These are phyloP conservation scores for Thalassia testudinum DNA, from an alignment of 116 monocot species.

Conservation along the genomic window DNA sequence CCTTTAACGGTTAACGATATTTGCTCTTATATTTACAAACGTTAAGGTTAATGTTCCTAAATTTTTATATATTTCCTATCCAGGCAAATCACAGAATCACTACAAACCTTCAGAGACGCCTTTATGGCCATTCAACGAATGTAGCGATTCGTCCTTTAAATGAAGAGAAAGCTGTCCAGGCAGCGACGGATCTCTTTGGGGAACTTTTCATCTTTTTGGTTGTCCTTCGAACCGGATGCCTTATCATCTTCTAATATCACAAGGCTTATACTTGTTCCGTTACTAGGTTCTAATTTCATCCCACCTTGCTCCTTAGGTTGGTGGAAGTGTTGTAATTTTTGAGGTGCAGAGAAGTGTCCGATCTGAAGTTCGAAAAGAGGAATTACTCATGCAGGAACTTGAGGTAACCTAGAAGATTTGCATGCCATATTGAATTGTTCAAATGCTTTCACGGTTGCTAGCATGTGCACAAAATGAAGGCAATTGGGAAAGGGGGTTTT, in stretches of 20 bases:
- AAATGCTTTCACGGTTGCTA: too few relatives aligned
- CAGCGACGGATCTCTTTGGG: constrained; percentile 69
- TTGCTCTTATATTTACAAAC: too few relatives aligned
- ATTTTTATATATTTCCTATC: background rate
- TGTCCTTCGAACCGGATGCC: background rate
- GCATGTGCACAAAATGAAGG: too few relatives aligned
- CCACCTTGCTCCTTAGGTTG: constrained; percentile 31
- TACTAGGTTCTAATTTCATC: too few relatives aligned
- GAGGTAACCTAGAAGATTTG: constrained; percentile 32
- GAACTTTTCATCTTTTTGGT: constrained; percentile 70
- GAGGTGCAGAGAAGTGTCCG: constrained; percentile 88
- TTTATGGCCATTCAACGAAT: constrained; percentile 63
- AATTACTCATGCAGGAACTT: constrained; percentile 53
- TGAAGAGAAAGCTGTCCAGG: constrained; percentile 80
- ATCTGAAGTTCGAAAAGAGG: constrained; percentile 80
- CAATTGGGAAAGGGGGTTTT: too few relatives aligned
- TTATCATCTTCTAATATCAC: too few relatives aligned
- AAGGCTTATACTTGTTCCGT: too few relatives aligned
- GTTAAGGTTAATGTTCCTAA: too few relatives aligned
- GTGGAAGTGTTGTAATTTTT: constrained; percentile 52
- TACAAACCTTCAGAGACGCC: constrained; percentile 55
- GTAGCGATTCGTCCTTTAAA: constrained; percentile 63
- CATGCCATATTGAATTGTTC: too few relatives aligned
- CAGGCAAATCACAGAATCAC: constrained; percentile 66
- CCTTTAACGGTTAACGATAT: too few relatives aligned